Evolutionary conservation across 1,284 basidiomycete genomes (phyloP), one percentile per base, ranked within the genome.

Genomic region (Bothia castanella): DNA sequence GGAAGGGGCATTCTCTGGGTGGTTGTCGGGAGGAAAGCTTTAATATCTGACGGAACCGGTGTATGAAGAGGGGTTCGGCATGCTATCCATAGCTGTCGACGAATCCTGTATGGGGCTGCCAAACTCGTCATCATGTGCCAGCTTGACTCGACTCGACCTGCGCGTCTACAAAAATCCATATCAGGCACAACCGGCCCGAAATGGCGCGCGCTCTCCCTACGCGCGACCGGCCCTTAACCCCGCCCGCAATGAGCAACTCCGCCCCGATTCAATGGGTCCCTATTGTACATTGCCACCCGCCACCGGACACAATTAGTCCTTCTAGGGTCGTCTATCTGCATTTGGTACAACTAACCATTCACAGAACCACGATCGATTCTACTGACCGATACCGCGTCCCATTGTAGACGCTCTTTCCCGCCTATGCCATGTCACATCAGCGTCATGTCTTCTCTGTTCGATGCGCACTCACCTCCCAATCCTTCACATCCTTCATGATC

Each of bases 401-500:
- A 78, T 92, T 82, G 80, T 97, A 97, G 19, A 92, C 84, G 66
- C 85, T 85, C 77, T 90, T 84, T 43, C 89, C 89, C 47, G 76
- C 76, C 88, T 89, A 14, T 59, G 31, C n/a, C n/a, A n/a, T n/a
- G 34, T 27, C 47, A 44, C 61, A 56, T 65, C 62, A 66, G 64
- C n/a, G n/a, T n/a, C n/a, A n/a, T n/a, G n/a, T n/a, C 66, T 61
- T 64, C 61, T 57, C 43, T 45, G 48, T 50, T 27, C 59, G 58
- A 63, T 56, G 27, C 45, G 50, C 56, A 80, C 89, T 69, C 71
- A 94, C 93, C 90, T 92, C 85, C 96, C 96, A 99, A 48, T 84
- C 92, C 47, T 80, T 79, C 35, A 97, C 93, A 64, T 94, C 90
- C 74, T 91, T 92, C 95, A 99, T 99, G 65, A 98, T 92, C 74